Base-by-base conservation (phyloP, 257 asterid genomes). In the Ophiorrhiza pumila region DNA sequence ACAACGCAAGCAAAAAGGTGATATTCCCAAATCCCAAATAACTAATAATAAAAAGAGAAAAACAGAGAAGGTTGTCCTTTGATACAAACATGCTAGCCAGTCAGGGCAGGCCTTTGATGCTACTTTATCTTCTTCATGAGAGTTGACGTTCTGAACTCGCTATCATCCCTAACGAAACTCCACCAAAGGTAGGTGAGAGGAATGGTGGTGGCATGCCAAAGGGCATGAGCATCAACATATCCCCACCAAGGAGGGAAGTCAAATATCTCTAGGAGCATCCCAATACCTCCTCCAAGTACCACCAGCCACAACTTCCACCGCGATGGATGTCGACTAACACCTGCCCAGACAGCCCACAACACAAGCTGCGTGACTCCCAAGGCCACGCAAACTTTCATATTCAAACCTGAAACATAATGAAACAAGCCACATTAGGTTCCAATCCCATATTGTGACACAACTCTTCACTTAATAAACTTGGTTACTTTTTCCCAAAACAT, bases 321-420 rank as follows among this genome's bases (percentile, higher is more conserved):
- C 35, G 95, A 81, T 0, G 97, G 98, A 82, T 92, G 98, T 39
- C 56, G 69, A 64, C 85, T 80, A 32, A 77, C 74, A 41, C 86
- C 86, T 17, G 95, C 97, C 98, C 98, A 93, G 61, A 85, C 77
- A 29, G 89, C 91, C 97, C 98, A 90, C 76, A 89, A 1, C 9
- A 68, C 29, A 2, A 87, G 82, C 82, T 90, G 92, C 23, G 75
- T 32, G 5, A 84, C 39, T 23, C 87, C 89, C 90, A 92, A 73
- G 42, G 82, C 80, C 76, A 85, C 77, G 27, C 93, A 93, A 4
- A 90, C 85, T 85, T 74, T 87, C 90, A 80, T 82, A 86, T 93
- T 93, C 84, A 79, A 77, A 53, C 96, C 96, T 93, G 93, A 82
- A 82, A 80, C 23, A 56, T 45, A 62, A 25, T 6, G 42, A 37